Evolutionary conservation across 2,329 filamentous ascomycete species (phyloP), one percentile per base, ranked within the genome.

Genomic region (Zasmidium cellare): DNA sequence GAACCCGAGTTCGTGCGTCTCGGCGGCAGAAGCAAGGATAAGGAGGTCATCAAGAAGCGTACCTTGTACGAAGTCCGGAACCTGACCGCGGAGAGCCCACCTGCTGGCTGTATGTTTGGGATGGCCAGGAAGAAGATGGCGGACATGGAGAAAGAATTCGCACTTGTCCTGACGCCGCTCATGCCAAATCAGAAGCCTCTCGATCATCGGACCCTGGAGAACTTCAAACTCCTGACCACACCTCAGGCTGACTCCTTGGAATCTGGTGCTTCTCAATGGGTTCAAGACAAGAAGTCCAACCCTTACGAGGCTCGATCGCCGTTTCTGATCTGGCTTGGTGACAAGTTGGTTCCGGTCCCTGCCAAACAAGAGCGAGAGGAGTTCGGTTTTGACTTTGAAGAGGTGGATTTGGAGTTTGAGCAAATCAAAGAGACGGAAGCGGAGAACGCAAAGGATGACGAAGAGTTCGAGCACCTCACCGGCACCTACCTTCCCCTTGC

Each of bases 11-110:
- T 92, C 57, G 76, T 88, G 50, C 82, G 87, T 9, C 74, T 90
- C 9, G 91, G 91, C 45, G 86, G 87, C 2, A 83, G 89, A 25
- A 90, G 88, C 18, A 82, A 84, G 52, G 87, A 90, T 59, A 74
- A 78, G 0, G 80, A 82, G 0, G 69, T 79, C 20, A 87, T 96
- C 63, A 85, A 85, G 59, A 78, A 83, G 53, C 82, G 85, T 14
- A 91, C 86, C 0, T 67, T 96, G 2, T 91, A 79, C 69, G 83
- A 87, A 57, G 74, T 92, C 1, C 81, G 83, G 18, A 67, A 71
- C 12, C 68, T 63, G 2, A 64, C 70, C 2, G 67, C 69, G 1
- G 60, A 70, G 9, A 68, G 68, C 7, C 68, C 65, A 9, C 64
- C 81, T 9, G 64, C 71, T 22, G 79, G 79, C 1, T 75, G 79